A percentile compares a stretch with the other conserved stretches of the same genome.
These are phyloP conservation scores for Alternaria consortialis DNA, from an alignment of 2,329 filamentous ascomycete genomes.

Conservation along the genomic window DNA sequence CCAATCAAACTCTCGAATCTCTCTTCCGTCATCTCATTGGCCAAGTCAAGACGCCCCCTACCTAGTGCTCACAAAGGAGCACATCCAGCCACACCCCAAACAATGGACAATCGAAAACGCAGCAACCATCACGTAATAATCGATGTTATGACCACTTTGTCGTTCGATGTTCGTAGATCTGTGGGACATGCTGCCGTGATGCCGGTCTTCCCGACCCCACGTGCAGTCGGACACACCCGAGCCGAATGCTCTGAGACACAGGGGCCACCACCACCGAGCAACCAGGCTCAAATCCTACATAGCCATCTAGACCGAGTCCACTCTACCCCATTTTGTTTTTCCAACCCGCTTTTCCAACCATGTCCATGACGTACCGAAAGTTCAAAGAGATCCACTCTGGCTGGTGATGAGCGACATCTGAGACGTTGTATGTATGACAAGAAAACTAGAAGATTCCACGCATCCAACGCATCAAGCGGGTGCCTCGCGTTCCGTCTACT, in stretches of 20 bases:
- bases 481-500: constrained; percentile 43
- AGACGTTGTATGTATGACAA: constrained; percentile 42
- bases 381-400: constrained; percentile 13
- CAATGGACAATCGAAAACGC: constrained; percentile 6
- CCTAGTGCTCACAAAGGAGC: constrained; percentile 29
- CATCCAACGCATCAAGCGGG: constrained; percentile 44
- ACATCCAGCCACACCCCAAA: constrained; percentile 16
- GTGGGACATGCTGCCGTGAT: constrained; percentile 10
- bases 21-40: constrained; percentile 37
- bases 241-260: constrained; percentile 33
- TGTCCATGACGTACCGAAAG: constrained; percentile 32
- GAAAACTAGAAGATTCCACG: constrained; percentile 41
- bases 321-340: constrained; percentile 22
- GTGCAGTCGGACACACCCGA: constrained; percentile 29
- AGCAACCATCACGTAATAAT: background rate
- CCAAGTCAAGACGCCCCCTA: constrained; percentile 33
- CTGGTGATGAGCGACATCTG: constrained; percentile 25
- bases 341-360: constrained; percentile 20
- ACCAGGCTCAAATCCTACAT: constrained; percentile 18
- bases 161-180: constrained; percentile 4
- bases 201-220: constrained; percentile 23
- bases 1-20: constrained; percentile 37
- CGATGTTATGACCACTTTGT: background rate
- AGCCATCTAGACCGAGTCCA: constrained; percentile 9
- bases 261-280: constrained; percentile 21